Evolutionary conservation across 306 rosid genomes (phyloP), one percentile per base, ranked within the genome.

Genomic region (Rosa persica): DNA sequence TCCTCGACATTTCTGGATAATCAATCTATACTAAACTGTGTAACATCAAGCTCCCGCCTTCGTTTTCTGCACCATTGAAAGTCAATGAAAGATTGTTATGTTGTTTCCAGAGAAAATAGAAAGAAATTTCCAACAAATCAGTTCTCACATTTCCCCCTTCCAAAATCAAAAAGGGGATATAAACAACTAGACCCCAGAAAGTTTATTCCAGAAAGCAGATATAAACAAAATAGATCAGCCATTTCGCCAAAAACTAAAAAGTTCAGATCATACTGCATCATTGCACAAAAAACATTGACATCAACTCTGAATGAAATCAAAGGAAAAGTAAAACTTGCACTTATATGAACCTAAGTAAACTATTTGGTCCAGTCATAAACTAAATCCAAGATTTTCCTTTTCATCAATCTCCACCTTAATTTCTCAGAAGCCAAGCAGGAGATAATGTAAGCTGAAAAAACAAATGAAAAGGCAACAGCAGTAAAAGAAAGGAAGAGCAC

Each of bases 1-100:
- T 79, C 85, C 99, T 90, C 48, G 99, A 96, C 99, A 96, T 96
- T 85, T 76, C 86, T 82, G 61, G 82, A 81, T 69, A 84, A 73
- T 79, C 67, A 82, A 69, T 84, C 79, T 79, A 69, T 15, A 77
- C 74, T 79, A 67, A 67, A 79, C 76, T 79, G 80, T 79, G 77
- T 79, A 81, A 79, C 74, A 73, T 82, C 69, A 82, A 73, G 74
- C 27, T 65, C 80, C 78, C 67, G 47, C 73, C 72, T 79, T 43
- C 69, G 72, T 77, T 76, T 76, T 67, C 85, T 81, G 78, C 61
- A 46, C 72, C 71, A 78, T 47, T 73, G 83, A 73, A 79, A 40
- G 58, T 80, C 62, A 66, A 34, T 38, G 9, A 12, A 27, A 51
- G 42, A 48, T 70, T 57, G n/a, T 16, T 66, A 8, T 12, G 52